Base-by-base conservation (phyloP, 192 early-diverging fungal species). In the Coemansia sp. region DNA sequence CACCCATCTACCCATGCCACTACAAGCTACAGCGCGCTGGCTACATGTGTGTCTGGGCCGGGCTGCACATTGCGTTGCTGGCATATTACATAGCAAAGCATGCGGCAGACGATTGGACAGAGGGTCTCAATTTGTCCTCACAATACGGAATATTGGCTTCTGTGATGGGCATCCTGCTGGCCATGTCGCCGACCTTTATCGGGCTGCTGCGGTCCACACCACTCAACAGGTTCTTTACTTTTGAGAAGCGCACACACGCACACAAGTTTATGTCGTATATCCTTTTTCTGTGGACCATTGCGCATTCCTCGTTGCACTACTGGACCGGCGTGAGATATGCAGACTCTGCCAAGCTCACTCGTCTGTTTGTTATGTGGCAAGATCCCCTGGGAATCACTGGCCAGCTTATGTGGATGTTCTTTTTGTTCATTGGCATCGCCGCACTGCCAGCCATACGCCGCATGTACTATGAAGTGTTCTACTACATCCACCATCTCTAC, bases 401-500 rank as follows among this genome's bases (percentile, higher is more conserved):
- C 6, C 84, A 88, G 66, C 67, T 85, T 40, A 87, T 91, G 86
- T 70, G 87, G 37, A 50, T 88, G 37, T 41, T 74, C 53, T 75
- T 89, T 33, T 27, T 87, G 46, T 46, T 81, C 34, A 88, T 91
- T 39, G 78, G 80, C 24, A 66, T 68, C 22, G 74, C 85, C 2
- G 83, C 88, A 5, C 60, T 79, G n/a, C 65, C 72, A 14, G 30
- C 43, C 15, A 78, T 85, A 33, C 74, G 86, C 26, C 74, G 67
- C 23, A 39, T 68, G 41, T 73, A 83, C 50, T 92, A 89, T 64
- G 88, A 92, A 73, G 45, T 72, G 46, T 92, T 92, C 61, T 90
- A 87, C 82, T 87, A 86, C 60, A 73, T 85, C 62, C 90, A 92
- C 70, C 90, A 92, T 55, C 73, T 89, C 19, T 87, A 83, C 53